Percentiles rank a stretch among this genome's conserved stretches.
Evolutionary conservation across 2,329 filamentous ascomycete genomes (phyloP).

Genomic region (Ophiostoma novo-ulmi): DNA sequence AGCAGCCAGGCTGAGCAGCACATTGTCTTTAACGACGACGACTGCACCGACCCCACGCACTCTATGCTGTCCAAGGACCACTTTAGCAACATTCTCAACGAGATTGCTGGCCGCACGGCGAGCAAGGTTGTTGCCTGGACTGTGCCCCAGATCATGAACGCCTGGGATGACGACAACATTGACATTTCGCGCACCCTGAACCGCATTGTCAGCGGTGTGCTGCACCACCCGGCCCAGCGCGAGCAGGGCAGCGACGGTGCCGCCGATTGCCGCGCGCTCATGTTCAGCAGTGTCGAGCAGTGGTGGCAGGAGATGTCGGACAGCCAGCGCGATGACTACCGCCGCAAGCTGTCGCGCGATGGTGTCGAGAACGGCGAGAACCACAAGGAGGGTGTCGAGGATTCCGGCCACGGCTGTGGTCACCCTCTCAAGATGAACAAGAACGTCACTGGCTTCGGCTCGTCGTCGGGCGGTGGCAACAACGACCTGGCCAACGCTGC

Average conservation of each 20-base stretch:
- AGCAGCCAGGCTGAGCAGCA: conserved; percentile 79
- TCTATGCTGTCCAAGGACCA: conserved; percentile 96
- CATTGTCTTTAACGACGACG: conserved; percentile 77
- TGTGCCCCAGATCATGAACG: conserved; percentile 81
- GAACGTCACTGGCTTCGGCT: conserved; percentile 40
- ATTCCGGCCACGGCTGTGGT: conserved; percentile 76
- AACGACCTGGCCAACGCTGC: conserved; percentile 54
- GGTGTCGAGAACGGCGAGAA: conserved; percentile 75
- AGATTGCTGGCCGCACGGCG: conserved; percentile 77
- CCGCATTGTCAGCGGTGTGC: conserved; percentile 73
- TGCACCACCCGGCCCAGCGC: conserved; percentile 83
- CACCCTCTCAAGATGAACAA: conserved; percentile 76
- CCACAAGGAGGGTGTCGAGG: conserved; percentile 78
- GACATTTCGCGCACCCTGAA: conserved; percentile 67
- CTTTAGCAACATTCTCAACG: conserved; percentile 84
- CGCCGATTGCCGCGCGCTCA: conserved; percentile 64
- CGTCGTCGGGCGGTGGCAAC: conserved; percentile 36
- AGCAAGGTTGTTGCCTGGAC: conserved; percentile 76
- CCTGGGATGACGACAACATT: conserved; percentile 71
- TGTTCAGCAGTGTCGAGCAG: conserved; percentile 73
- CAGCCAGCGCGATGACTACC: conserved; percentile 59
- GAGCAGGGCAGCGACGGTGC: conserved; percentile 64
- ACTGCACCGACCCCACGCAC: conserved; percentile 77
- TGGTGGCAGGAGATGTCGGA: conserved; percentile 74
- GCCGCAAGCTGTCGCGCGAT: conserved; percentile 67